Base-by-base conservation (phyloP, 73 alveolate species). In the Paramecium primaurelia region DNA sequence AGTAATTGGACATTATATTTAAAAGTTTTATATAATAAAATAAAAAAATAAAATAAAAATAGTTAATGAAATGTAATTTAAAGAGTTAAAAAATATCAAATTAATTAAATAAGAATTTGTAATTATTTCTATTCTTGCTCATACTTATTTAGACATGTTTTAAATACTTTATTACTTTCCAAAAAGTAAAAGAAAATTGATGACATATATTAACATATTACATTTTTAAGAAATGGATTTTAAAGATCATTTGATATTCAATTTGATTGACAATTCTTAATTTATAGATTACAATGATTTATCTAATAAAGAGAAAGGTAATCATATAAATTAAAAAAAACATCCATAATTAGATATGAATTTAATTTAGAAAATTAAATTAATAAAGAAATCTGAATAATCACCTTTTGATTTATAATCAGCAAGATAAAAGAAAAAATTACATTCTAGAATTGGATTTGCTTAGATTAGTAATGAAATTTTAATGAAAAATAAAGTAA, bases 151-250 rank as follows among this genome's bases (percentile, higher is more conserved):
- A 8, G 91, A 80, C 16, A 32, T 42, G 58, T 80, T 80, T 80
- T 26, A 80, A 47, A 26, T 80, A 3, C 49, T 40, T 6, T 80
- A 80, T 49, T 80, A 80, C 34, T 80, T 80, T 47, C 91, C 91
- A 18, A 80, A 32, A 80, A 80, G 91, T 49, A 80, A 80, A 45
- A 80, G 91, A 25, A 25, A 36, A 22, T 45, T 80, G 32, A 80
- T 80, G 91, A 80, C 91, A n/a, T 42, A 40, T 9, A 26, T 80
- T 2, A 80, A 44, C 26, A 80, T 80, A 20, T 36, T 80, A 22
- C 91, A 80, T 8, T 45, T 80, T 32, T 80, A 80, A 12, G 91
- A 80, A 26, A 80, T 80, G 47, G 75, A 80, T 45, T 80, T 80
- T 26, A 18, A 80, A 40, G 73, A 80, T 80, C 30, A 28, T 20